These are phyloP conservation scores for Chalciporus piperatus DNA, from an alignment of 768 basidiomycete species.

Conservation along the genomic window DNA sequence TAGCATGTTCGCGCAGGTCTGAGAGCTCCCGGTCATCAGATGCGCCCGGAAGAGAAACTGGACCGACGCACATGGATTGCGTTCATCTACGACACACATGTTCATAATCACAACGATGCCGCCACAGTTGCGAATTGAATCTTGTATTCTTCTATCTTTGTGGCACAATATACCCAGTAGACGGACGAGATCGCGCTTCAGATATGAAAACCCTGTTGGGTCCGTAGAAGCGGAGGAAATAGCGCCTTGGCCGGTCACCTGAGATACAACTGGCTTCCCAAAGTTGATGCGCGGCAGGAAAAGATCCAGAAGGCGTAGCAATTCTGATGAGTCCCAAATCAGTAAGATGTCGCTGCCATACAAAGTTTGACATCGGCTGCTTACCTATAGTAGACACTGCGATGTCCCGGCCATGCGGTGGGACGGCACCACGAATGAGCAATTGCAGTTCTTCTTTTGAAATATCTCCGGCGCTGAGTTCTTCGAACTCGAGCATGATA, in stretches of 20 bases:
- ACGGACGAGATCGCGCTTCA: constrained; percentile 89
- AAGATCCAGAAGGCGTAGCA: constrained; percentile 70
- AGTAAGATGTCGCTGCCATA: neutral
- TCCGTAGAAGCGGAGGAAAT: constrained; percentile 32
- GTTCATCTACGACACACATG: constrained; percentile 85
- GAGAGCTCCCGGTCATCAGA: neutral
- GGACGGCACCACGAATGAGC: constrained; percentile 45
- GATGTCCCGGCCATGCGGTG: constrained; percentile 41
- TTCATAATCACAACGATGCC: constrained; percentile 85
- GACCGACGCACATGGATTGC: constrained; percentile 80
- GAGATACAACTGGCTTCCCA: constrained; percentile 50
- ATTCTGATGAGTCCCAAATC: constrained; percentile 55
- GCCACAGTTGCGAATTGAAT: constrained; percentile 63
- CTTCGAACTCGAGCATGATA: constrained; percentile 45
- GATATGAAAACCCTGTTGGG: constrained; percentile 67
- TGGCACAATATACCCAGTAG: constrained; percentile 78
- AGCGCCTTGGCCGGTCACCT: neutral
- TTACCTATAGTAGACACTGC: constrained; percentile 59
- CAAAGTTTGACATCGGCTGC: constrained; percentile 11
- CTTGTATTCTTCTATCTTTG: constrained; percentile 63
- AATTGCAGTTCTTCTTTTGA: constrained; percentile 26
- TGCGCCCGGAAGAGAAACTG: neutral
- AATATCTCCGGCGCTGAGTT: constrained; percentile 28
- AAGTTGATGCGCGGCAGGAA: constrained; percentile 86
- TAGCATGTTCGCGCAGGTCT: constrained; percentile 89